Evolutionary conservation across 768 basidiomycete genomes (phyloP).

Genomic region (Dioszegia hungarica): DNA sequence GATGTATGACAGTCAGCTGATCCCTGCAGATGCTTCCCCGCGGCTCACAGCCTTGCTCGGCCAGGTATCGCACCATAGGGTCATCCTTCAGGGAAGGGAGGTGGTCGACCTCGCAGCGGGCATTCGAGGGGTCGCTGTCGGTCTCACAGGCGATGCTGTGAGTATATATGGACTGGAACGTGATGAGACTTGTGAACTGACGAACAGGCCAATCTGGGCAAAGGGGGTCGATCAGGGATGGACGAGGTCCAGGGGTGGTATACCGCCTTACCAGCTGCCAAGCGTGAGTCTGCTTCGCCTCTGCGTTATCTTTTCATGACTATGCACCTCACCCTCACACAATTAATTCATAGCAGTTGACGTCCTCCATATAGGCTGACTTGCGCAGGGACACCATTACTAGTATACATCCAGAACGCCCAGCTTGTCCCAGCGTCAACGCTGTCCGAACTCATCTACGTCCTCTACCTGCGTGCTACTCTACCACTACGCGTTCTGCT

Average conservation of each 20-base stretch:
- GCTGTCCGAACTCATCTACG: conserved; percentile 34
- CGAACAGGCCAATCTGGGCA: neutral
- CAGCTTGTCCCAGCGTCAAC: conserved; percentile 20
- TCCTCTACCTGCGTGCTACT: conserved; percentile 18
- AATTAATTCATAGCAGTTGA: too few relatives aligned
- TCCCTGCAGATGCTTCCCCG: conserved; percentile 20
- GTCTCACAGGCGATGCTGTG: conserved; percentile 25
- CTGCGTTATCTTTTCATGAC: too few relatives aligned
- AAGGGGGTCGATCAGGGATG: conserved; percentile 22
- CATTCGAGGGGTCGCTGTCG: conserved; percentile 17
- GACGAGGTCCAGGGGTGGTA: conserved; percentile 33
- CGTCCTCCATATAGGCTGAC: too few relatives aligned
- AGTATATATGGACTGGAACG: neutral
- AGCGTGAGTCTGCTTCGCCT: conserved; percentile 14
- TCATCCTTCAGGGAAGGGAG: conserved; percentile 21
- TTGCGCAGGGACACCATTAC: conserved; percentile 19
- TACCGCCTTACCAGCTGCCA: neutral
- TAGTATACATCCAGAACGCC: conserved; percentile 35
- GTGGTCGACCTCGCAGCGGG: conserved; percentile 17
- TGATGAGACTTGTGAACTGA: neutral
- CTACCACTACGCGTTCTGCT: conserved; percentile 31
- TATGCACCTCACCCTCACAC: too few relatives aligned
- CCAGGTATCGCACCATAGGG: neutral
- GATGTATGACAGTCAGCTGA: neutral
- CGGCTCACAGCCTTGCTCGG: conserved; percentile 11